These are phyloP conservation scores for Penicillium riverlandense DNA, from an alignment of 495 filamentous ascomycete genomes.

Conservation along the genomic window DNA sequence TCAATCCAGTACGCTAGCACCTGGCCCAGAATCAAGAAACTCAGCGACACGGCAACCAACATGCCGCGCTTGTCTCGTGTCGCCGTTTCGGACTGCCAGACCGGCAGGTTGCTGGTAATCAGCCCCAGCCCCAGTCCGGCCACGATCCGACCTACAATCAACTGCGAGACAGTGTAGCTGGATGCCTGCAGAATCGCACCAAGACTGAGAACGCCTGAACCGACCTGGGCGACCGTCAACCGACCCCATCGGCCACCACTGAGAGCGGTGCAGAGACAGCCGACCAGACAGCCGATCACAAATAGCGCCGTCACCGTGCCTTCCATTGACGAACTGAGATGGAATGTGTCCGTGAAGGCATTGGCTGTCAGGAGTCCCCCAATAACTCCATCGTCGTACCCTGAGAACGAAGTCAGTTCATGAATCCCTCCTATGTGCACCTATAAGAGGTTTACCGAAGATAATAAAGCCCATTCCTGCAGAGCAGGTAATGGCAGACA, in stretches of 20 bases:
- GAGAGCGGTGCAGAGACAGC: not conserved
- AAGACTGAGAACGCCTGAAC: too few species aligned
- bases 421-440: too few species aligned
- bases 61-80: conserved; percentile 4
- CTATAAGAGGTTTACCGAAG: conserved; percentile 2
- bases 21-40: conserved; percentile 8
- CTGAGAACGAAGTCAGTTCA: not conserved
- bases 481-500: conserved; percentile 7
- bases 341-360: conserved; percentile 7
- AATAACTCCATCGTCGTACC: conserved; percentile 12
- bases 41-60: conserved; percentile 6
- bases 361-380: conserved; percentile 8
- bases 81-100: conserved; percentile 10
- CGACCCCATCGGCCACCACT: not conserved
- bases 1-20: conserved; percentile 25
- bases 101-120: conserved; percentile 7
- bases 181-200: not conserved
- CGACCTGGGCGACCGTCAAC: too few species aligned
- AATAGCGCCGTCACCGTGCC: conserved; percentile 6
- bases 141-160: too few species aligned
- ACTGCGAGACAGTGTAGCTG: too few species aligned
- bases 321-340: conserved; percentile 10
- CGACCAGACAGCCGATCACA: not conserved
- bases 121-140: not conserved
- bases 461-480: conserved; percentile 11